phyloP scores from a whole-genome alignment of 2,329 filamentous ascomycete species.

The Diaporthe batatas region DNA sequence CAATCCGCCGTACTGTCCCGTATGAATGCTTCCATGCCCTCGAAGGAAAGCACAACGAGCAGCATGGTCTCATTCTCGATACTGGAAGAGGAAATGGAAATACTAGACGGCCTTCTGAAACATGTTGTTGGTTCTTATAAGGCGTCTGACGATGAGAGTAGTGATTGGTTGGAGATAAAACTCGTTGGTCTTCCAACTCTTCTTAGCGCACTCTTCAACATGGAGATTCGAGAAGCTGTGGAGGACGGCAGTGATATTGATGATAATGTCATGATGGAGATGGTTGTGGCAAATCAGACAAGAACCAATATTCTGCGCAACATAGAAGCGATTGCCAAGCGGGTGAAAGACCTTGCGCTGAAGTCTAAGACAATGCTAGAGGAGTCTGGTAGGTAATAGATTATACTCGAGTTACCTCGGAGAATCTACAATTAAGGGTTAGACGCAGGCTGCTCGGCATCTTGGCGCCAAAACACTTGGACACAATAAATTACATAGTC shows the following conservation, averaged over 20 bases:
- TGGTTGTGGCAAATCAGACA: constrained; percentile 11
- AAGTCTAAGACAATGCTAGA: too few species aligned
- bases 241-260: background rate
- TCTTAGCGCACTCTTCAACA: constrained; percentile 19
- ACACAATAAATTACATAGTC: too few species aligned
- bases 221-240: background rate
- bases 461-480: too few species aligned
- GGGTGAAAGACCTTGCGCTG: background rate
- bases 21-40: background rate
- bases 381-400: background rate
- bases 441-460: too few species aligned
- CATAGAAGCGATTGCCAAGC: background rate
- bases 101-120: background rate
- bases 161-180: background rate
- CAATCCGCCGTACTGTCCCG: background rate
- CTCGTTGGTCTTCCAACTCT: background rate
- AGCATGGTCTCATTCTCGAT: constrained; percentile 1
- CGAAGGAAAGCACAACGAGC: background rate
- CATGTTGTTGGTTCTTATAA: background rate
- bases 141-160: background rate
- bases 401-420: too few species aligned
- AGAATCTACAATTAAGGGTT: too few species aligned
- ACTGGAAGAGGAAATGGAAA: background rate
- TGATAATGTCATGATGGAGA: constrained; percentile 3
- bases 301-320: background rate